Percentiles rank a stretch among this genome's conserved stretches.
phyloP scores from a whole-genome alignment of 768 basidiomycete species.

The Pholiota molesta region DNA sequence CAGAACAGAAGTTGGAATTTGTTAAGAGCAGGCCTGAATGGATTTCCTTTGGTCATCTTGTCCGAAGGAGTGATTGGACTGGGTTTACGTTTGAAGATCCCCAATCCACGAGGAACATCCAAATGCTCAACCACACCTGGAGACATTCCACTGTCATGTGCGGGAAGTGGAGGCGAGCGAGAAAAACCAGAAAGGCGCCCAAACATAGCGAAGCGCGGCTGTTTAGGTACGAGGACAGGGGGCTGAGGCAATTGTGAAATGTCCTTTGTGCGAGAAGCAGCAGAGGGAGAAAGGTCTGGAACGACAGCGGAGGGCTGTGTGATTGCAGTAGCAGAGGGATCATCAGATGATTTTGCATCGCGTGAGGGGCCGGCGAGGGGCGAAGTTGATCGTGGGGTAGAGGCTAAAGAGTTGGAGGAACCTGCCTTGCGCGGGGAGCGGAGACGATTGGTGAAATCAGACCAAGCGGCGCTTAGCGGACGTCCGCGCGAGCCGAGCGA shows the following conservation, averaged over 20 bases:
- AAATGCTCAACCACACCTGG: slow-evolving; percentile 18
- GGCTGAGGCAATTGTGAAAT: slow-evolving; percentile 2
- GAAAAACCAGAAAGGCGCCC: slow-evolving; percentile 2
- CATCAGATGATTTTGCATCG: background rate
- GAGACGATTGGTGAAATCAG: background rate
- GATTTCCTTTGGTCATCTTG: background rate
- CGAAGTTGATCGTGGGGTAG: background rate
- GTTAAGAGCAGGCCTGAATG: background rate
- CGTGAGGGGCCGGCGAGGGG: slow-evolving; percentile 4
- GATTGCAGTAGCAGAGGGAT: background rate
- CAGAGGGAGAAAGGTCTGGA: background rate
- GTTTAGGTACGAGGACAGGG: background rate
- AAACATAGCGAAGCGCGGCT: background rate
- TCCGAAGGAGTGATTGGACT: background rate
- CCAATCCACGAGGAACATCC: slow-evolving; percentile 11
- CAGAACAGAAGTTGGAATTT: background rate
- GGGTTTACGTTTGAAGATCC: slow-evolving; percentile 9
- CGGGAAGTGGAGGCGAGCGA: background rate
- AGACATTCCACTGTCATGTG: slow-evolving; percentile 3
- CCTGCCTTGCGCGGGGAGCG: slow-evolving; percentile 2
- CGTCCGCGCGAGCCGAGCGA: background rate
- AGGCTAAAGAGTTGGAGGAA: background rate
- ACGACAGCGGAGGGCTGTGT: background rate
- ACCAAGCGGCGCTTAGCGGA: slow-evolving; percentile 3
- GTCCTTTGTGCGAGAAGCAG: background rate